Evolutionary conservation across 441 rosid genomes (phyloP).

Genomic region (Pelargonium cotyledonis): DNA sequence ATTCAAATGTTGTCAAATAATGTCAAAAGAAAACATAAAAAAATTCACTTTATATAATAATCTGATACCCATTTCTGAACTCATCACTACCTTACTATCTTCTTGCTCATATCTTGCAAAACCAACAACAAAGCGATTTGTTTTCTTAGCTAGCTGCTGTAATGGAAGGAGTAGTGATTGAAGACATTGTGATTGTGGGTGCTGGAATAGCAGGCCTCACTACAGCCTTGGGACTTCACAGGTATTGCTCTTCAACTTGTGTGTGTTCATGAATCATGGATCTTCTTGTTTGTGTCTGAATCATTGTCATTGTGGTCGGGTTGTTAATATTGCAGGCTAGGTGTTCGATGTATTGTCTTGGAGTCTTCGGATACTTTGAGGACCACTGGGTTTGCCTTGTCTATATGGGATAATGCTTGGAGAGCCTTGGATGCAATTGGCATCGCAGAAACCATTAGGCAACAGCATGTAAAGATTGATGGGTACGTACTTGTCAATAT

Average conservation of each 20-base stretch:
- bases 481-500: conserved; percentile 32
- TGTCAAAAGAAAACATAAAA: too few species aligned
- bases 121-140: too few species aligned
- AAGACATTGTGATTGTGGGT: conserved; percentile 53
- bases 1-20: too few species aligned
- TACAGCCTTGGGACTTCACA: conserved; percentile 63
- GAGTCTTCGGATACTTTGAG: conserved; percentile 56
- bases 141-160: too few species aligned
- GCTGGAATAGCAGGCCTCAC: conserved; percentile 77
- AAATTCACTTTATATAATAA: too few species aligned
- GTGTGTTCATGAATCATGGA: background rate
- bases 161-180: background rate
- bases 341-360: conserved; percentile 55
- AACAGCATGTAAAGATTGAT: conserved; percentile 29
- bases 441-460: conserved; percentile 41
- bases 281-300: background rate
- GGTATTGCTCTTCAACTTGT: conserved; percentile 22
- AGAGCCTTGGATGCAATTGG: conserved; percentile 64
- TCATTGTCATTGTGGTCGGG: background rate
- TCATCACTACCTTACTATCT: too few species aligned
- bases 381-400: conserved; percentile 50
- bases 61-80: too few species aligned
- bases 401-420: conserved; percentile 64
- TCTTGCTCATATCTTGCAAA: too few species aligned
- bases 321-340: conserved; percentile 36